A percentile compares a stretch with the other conserved stretches of the same genome.
These are phyloP conservation scores for Hordeum pubiflorum DNA, from an alignment of 202 grass and related monocot species.

Conservation along the genomic window DNA sequence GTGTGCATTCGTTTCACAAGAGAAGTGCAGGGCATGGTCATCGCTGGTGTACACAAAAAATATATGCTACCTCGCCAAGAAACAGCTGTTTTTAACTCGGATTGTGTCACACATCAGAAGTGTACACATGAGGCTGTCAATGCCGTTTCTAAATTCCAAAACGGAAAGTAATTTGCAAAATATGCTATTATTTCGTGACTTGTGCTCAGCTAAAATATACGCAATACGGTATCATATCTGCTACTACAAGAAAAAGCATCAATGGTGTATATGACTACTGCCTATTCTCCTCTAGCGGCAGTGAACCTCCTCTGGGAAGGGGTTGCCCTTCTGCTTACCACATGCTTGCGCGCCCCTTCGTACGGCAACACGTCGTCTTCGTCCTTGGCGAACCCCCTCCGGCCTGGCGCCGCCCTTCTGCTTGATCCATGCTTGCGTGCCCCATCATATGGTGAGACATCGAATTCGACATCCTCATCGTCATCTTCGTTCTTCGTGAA, in stretches of 20 bases:
- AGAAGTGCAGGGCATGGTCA: background rate
- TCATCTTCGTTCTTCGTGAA: background rate
- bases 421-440: conserved; percentile 17
- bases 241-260: background rate
- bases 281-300: conserved; percentile 14
- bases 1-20: background rate
- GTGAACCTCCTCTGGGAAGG: conserved; percentile 32
- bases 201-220: background rate
- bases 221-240: background rate
- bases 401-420: conserved; percentile 14
- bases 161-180: background rate
- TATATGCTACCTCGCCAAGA: too few species aligned
- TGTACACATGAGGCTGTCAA: background rate
- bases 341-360: conserved; percentile 28
- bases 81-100: background rate
- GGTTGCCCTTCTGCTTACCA: conserved; percentile 23
- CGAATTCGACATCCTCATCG: background rate
- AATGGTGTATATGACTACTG: background rate
- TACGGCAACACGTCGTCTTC: conserved; percentile 27
- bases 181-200: background rate
- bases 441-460: conserved; percentile 22
- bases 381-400: conserved; percentile 29
- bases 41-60: background rate
- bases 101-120: background rate
- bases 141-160: background rate